A percentile compares a stretch with the other conserved stretches of the same genome.
Evolutionary conservation across 495 filamentous ascomycete genomes (phyloP).

Genomic region (Rhypophila decipiens): DNA sequence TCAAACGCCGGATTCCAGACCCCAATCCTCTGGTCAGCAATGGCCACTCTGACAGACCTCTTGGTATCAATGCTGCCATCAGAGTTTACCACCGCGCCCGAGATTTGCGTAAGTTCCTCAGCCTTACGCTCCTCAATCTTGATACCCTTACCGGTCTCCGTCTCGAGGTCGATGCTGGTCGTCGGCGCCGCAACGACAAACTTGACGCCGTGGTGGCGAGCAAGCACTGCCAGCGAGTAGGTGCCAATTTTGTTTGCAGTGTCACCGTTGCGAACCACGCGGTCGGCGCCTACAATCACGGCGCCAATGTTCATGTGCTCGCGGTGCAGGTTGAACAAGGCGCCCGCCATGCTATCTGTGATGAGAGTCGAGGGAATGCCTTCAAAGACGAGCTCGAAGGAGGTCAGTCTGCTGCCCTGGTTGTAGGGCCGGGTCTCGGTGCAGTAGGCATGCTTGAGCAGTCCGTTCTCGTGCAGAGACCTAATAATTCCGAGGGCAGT

Average conservation of each 20-base stretch:
- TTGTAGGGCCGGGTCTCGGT: conserved; percentile 98
- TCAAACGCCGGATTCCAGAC: conserved; percentile 98
- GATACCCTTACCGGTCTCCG: conserved; percentile 67
- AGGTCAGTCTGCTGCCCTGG: conserved; percentile 90
- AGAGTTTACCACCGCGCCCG: conserved; percentile 55
- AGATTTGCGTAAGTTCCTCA: conserved; percentile 74
- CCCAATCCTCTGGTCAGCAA: conserved; percentile 71
- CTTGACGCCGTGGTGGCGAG: conserved; percentile 78
- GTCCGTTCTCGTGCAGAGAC: conserved; percentile 57
- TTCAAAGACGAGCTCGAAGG: conserved; percentile 92
- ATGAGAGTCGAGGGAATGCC: conserved; percentile 87
- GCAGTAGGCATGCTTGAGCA: conserved; percentile 78
- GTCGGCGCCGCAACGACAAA: conserved; percentile 93
- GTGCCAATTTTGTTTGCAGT: conserved; percentile 99
- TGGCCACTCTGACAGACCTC: conserved; percentile 62
- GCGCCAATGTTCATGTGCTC: conserved; percentile 60
- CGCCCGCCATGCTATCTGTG: conserved; percentile 93
- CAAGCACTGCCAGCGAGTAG: conserved; percentile 82
- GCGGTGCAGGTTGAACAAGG: conserved; percentile 59
- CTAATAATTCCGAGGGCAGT: conserved; percentile 93
- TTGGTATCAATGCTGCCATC: conserved; percentile 44
- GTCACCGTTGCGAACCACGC: conserved; percentile 93
- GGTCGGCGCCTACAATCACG: conserved; percentile 89
- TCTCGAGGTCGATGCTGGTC: conserved; percentile 86
- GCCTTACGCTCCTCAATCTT: conserved; percentile 79